phyloP scores from a whole-genome alignment of 345 rosid species.

The Hibiscus mutabilis region DNA sequence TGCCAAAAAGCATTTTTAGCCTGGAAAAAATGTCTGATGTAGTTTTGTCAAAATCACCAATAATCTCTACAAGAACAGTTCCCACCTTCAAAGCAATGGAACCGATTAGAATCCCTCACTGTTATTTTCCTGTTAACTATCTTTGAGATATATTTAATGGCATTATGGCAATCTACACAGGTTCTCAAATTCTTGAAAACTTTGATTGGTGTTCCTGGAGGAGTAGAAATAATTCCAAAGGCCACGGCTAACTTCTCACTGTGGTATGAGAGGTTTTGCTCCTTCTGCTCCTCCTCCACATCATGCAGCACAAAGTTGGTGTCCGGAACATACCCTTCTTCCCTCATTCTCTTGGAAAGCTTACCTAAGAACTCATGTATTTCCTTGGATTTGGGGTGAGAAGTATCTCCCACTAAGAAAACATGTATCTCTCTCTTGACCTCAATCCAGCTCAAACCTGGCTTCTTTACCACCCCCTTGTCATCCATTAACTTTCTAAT shows the following conservation, averaged over 20 bases:
- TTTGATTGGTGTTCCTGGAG: conserved; percentile 55
- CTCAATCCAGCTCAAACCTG: conserved; percentile 82
- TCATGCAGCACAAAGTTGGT: conserved; percentile 74
- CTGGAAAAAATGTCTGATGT: background rate
- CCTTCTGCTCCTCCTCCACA: conserved; percentile 88
- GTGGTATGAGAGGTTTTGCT: conserved; percentile 72
- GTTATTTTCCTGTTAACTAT: conserved; percentile 59
- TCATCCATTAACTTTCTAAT: conserved; percentile 62
- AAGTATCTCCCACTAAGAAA: conserved; percentile 64
- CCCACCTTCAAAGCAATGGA: conserved; percentile 82
- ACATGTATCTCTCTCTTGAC: conserved; percentile 55
- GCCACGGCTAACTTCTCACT: conserved; percentile 95
- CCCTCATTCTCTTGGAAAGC: conserved; percentile 59
- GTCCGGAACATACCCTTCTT: conserved; percentile 77
- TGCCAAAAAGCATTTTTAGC: background rate
- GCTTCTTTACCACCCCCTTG: conserved; percentile 55
- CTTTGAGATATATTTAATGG: conserved; percentile 79
- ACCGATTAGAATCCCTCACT: conserved; percentile 71
- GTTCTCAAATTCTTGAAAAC: conserved; percentile 83
- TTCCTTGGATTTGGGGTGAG: conserved; percentile 56
- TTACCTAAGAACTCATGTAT: conserved; percentile 49
- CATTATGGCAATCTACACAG: conserved; percentile 85
- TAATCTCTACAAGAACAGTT: conserved; percentile 77
- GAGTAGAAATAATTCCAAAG: conserved; percentile 65
- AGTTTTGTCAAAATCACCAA: conserved; percentile 44